A percentile compares a stretch with the other conserved stretches of the same genome.
phyloP scores from a whole-genome alignment of 176 grass and related monocot genomes.

The Metroxylon sagu region DNA sequence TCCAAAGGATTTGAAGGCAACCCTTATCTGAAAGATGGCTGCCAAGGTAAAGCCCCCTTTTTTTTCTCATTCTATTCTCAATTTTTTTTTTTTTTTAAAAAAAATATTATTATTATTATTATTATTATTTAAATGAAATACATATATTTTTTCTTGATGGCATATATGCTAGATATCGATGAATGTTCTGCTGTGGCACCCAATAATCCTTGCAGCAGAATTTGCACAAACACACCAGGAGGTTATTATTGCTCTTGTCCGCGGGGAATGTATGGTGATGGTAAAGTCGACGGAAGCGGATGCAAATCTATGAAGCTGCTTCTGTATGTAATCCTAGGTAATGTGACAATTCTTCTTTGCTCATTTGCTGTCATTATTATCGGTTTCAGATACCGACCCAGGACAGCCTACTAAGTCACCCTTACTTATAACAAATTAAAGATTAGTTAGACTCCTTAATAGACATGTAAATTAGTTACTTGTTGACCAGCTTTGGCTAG shows the following conservation, averaged over 20 bases:
- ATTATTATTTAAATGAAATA: too few species aligned
- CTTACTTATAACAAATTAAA: too few species aligned
- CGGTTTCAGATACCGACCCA: too few species aligned
- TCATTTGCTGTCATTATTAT: too few species aligned
- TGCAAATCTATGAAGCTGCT: background rate
- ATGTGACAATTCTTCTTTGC: too few species aligned
- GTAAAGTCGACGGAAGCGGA: background rate
- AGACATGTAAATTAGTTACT: too few species aligned
- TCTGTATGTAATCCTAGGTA: background rate
- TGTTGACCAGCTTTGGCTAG: too few species aligned
- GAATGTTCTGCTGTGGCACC: background rate
- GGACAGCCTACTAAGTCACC: too few species aligned
- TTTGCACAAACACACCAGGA: background rate
- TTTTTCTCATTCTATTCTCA: too few species aligned
- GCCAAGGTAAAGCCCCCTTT: background rate
- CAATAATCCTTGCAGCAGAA: background rate
- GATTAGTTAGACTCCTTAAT: too few species aligned
- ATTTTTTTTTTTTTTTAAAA: background rate
- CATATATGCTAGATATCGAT: background rate
- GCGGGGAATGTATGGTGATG: slow-evolving; percentile 8
- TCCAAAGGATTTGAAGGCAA: background rate
- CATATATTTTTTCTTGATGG: too few species aligned
- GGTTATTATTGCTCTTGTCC: slow-evolving; percentile 1
- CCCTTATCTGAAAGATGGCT: background rate
- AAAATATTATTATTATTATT: too few species aligned